Conservation (phyloP, 441 rosid species). For the Kokia cookei region DNA sequence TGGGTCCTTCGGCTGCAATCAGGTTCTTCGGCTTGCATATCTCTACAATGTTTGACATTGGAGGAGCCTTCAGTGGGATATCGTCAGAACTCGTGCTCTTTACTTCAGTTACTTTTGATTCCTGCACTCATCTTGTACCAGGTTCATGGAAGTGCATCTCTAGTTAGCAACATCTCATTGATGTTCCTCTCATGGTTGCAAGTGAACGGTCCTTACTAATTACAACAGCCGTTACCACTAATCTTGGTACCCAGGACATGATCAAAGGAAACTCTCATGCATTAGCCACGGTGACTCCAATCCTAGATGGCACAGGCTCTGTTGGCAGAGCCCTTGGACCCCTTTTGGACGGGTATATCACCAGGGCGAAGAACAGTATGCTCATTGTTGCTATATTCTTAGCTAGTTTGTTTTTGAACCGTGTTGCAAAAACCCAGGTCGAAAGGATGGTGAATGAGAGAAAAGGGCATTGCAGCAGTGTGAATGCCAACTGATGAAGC, state of each 20-base stretch:
- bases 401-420: constrained; percentile 54
- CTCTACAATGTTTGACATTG: constrained; percentile 71
- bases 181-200: constrained; percentile 76
- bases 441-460: constrained; percentile 26
- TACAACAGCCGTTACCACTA: constrained; percentile 85
- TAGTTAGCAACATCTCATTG: constrained; percentile 45
- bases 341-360: background rate
- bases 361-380: constrained; percentile 52
- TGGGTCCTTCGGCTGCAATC: constrained; percentile 44
- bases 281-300: constrained; percentile 78
- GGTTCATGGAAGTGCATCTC: constrained; percentile 56
- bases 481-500: background rate
- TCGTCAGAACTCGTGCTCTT: constrained; percentile 68
- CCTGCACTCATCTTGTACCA: constrained; percentile 75
- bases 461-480: constrained; percentile 21
- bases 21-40: constrained; percentile 82
- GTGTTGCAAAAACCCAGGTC: constrained; percentile 53
- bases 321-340: constrained; percentile 88
- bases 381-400: constrained; percentile 52
- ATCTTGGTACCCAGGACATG: constrained; percentile 80
- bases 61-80: constrained; percentile 81
- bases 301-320: constrained; percentile 90
- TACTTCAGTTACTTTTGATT: constrained; percentile 62
- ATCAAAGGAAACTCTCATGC: constrained; percentile 68
- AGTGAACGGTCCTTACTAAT: constrained; percentile 86